These are phyloP conservation scores for Microdochium paspali DNA, from an alignment of 2,329 filamentous ascomycete species.

Conservation along the genomic window DNA sequence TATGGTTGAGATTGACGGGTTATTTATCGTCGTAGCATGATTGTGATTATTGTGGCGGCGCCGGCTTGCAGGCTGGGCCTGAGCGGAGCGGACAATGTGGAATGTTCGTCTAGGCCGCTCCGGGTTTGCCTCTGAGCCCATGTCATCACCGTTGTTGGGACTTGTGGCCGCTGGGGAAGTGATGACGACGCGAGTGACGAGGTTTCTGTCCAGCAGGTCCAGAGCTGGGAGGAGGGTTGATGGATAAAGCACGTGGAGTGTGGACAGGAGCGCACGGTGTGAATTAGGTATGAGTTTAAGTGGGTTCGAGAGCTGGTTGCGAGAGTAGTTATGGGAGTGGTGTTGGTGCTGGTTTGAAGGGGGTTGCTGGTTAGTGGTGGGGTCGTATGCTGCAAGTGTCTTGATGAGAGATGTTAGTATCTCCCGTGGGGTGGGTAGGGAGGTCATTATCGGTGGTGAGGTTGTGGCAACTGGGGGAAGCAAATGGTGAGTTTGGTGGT, in stretches of 20 bases:
- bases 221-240: conserved; percentile 73
- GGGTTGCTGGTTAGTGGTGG: background rate
- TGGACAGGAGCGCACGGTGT: conserved; percentile 53
- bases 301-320: background rate
- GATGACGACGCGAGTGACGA: conserved; percentile 50
- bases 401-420: background rate
- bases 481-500: background rate
- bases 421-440: background rate
- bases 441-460: no score
- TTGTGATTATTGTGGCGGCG: conserved; percentile 12
- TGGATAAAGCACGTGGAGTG: conserved; percentile 79
- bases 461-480: no score
- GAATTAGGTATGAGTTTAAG: background rate
- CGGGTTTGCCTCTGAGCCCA: no score
- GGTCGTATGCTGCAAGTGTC: background rate
- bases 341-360: background rate
- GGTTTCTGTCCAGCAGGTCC: conserved; percentile 72
- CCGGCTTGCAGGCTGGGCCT: conserved; percentile 19
- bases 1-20: conserved; percentile 1
- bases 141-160: conserved; percentile 1
- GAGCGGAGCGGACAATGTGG: conserved; percentile 58
- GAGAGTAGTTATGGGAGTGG: background rate
- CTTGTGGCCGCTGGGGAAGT: background rate
- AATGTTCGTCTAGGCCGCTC: no score
- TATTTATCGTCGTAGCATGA: background rate